Evolutionary conservation across 2,329 filamentous ascomycete genomes (phyloP).

Genomic region (Microascus cirrosus): DNA sequence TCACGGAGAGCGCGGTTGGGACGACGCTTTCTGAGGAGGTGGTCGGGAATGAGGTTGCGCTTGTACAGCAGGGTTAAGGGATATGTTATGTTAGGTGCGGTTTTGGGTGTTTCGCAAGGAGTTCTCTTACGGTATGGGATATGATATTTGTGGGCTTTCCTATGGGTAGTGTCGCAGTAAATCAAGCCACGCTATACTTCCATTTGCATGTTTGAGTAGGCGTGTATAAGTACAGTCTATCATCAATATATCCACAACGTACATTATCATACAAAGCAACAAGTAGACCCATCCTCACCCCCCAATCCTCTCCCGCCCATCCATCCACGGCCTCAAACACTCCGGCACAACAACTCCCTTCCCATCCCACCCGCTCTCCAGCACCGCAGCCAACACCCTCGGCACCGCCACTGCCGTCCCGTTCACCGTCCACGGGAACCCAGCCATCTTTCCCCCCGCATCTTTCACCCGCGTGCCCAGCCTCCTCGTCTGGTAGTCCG

Average conservation of each 20-base stretch:
- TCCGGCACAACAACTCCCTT: conserved; percentile 64
- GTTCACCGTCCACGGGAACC: conserved; percentile 84
- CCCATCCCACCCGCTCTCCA: conserved; percentile 88
- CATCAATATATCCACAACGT: background rate
- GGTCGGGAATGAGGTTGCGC: conserved; percentile 9
- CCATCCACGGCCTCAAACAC: conserved; percentile 77
- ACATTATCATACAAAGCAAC: background rate
- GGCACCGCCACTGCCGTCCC: conserved; percentile 90
- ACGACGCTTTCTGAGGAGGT: conserved; percentile 13
- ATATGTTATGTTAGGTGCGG: conserved; percentile 5
- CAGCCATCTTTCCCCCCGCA: conserved; percentile 9
- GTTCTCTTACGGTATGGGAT: conserved; percentile 5
- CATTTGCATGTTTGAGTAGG: background rate
- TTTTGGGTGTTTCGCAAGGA: conserved; percentile 16
- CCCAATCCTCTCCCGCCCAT: conserved; percentile 55
- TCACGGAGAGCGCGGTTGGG: conserved; percentile 31
- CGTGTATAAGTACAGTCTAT: background rate
- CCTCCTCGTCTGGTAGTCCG: conserved; percentile 83
- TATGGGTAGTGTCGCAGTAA: background rate
- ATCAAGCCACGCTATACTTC: background rate
- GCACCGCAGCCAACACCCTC: conserved; percentile 72
- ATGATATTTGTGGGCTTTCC: background rate
- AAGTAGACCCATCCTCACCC: background rate
- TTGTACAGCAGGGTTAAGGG: conserved; percentile 5
- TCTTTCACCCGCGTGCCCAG: conserved; percentile 58